phyloP scores from a whole-genome alignment of 208 protist genomes.

The Perkinsela sp. region DNA sequence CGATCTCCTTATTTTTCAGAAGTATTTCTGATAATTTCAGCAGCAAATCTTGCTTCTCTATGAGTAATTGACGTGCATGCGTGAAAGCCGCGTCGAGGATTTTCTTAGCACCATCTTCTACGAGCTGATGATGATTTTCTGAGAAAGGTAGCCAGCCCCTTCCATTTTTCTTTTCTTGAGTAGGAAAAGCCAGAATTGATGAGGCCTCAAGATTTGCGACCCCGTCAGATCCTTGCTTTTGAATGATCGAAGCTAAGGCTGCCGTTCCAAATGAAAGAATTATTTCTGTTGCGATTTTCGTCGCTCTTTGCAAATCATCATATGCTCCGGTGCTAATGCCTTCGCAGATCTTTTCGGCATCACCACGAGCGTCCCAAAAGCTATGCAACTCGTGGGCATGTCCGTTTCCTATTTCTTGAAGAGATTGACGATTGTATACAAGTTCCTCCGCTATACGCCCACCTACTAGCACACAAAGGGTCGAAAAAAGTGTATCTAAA shows the following conservation, averaged over 20 bases:
- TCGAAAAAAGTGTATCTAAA: conserved; percentile 47
- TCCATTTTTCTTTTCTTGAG: conserved; percentile 50
- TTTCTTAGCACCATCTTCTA: conserved; percentile 37
- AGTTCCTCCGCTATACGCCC: conserved; percentile 54
- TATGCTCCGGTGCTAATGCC: conserved; percentile 62
- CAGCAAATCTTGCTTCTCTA: conserved; percentile 29
- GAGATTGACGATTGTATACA: not conserved
- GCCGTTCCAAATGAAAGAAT: conserved; percentile 62
- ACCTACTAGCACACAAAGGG: conserved; percentile 61
- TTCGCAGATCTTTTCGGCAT: conserved; percentile 14
- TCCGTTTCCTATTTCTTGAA: not conserved
- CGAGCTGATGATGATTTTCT: conserved; percentile 47
- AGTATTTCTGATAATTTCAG: conserved; percentile 28
- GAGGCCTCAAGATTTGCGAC: conserved; percentile 10
- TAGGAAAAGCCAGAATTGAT: conserved; percentile 52
- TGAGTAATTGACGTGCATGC: conserved; percentile 26
- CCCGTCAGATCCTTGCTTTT: not conserved
- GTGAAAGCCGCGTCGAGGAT: conserved; percentile 28
- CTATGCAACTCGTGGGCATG: not conserved
- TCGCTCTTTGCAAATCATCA: conserved; percentile 65
- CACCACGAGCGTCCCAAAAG: not conserved
- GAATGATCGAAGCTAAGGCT: conserved; percentile 4
- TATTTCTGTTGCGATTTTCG: conserved; percentile 46
- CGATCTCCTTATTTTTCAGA: conserved; percentile 53
- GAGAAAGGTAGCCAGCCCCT: conserved; percentile 59